Conservation (phyloP, 2,329 filamentous ascomycete species). For the Whalleya microplaca region DNA sequence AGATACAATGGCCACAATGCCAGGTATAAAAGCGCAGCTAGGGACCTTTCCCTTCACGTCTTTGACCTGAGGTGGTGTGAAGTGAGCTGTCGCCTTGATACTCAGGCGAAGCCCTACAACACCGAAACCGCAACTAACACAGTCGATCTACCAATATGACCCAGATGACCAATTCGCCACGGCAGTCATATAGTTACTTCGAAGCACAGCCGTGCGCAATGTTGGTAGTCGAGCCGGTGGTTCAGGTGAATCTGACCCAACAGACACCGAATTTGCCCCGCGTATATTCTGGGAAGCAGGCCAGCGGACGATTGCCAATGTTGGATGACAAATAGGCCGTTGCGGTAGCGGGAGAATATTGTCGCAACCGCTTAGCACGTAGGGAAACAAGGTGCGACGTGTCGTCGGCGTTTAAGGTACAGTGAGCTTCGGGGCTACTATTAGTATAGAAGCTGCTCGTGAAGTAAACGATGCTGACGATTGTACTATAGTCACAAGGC, state of each 20-base stretch:
- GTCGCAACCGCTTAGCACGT: neutral
- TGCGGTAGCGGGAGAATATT: conserved; percentile 1
- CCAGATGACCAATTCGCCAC: conserved; percentile 3
- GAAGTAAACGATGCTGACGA: conserved; percentile 3
- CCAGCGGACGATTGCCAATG: neutral
- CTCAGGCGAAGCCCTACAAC: conserved; percentile 11
- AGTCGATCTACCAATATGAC: conserved; percentile 9
- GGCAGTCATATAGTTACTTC: conserved; percentile 5
- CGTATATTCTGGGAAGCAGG: neutral
- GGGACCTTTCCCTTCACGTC: neutral
- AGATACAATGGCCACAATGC: conserved; percentile 1
- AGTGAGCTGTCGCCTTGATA: neutral
- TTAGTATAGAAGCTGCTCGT: conserved; percentile 13
- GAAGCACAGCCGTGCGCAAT: conserved; percentile 3
- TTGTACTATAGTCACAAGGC: conserved; percentile 18
- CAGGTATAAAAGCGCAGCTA: neutral
- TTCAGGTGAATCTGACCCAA: conserved; percentile 9
- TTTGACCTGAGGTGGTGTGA: neutral
- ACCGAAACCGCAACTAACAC: conserved; percentile 3
- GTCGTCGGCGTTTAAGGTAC: conserved; percentile 1
- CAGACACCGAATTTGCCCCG: neutral
- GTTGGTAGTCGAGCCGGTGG: conserved; percentile 8
- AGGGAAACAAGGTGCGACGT: neutral
- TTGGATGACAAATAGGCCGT: conserved; percentile 1
- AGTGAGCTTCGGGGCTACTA: conserved; percentile 7